A percentile compares a stretch with the other conserved stretches of the same genome.
These are phyloP conservation scores for Cicer cuneatum DNA, from an alignment of 306 rosid species.

Conservation along the genomic window DNA sequence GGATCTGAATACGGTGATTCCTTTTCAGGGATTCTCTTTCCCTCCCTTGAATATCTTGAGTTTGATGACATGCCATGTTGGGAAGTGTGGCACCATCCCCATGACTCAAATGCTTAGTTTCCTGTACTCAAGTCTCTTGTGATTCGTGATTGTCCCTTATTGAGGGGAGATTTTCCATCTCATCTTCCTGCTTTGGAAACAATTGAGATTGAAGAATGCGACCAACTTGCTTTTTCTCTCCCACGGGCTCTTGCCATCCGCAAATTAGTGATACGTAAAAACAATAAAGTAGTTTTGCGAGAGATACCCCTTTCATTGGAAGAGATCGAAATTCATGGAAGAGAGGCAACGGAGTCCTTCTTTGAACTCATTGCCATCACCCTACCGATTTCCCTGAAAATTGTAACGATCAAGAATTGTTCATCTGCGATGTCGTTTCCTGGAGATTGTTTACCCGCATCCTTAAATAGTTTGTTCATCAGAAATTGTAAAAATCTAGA, in stretches of 20 bases:
- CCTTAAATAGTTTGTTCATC: neutral
- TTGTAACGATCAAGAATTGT: fast-evolving
- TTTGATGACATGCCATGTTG: neutral
- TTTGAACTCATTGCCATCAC: neutral
- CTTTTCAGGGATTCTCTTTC: neutral
- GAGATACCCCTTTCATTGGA: neutral
- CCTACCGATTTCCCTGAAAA: neutral
- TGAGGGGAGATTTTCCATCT: neutral
- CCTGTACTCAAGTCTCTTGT: neutral
- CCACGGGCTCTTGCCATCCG: neutral
- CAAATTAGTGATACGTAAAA: fast-evolving
- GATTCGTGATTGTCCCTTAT: neutral
- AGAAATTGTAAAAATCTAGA: neutral
- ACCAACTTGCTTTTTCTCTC: neutral
- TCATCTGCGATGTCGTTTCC: neutral
- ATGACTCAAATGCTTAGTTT: neutral
- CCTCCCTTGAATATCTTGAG: neutral
- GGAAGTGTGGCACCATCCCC: neutral
- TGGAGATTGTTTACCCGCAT: neutral
- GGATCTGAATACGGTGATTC: neutral
- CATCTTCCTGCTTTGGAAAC: constrained; percentile 8
- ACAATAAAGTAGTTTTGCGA: neutral
- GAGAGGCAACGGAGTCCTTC: neutral
- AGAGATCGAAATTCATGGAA: neutral
- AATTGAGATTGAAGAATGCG: neutral